Conservation (phyloP, 345 rosid species). For the Laguncularia racemosa region DNA sequence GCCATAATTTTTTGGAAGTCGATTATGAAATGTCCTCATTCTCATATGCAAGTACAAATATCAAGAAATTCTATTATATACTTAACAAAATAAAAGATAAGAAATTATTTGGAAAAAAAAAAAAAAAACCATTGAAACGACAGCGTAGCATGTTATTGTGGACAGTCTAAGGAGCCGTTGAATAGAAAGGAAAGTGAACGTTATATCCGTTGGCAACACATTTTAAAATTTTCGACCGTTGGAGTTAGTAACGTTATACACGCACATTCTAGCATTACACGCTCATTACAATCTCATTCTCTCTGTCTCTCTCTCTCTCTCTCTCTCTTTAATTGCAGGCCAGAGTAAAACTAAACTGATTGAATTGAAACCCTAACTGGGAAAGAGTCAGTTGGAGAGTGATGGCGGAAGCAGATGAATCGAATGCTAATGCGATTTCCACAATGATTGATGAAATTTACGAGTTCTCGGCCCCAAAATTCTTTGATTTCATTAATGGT, state of each 20-base stretch:
- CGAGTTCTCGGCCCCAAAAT: constrained; percentile 86
- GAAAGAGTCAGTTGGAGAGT: no score
- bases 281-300: constrained; percentile 2
- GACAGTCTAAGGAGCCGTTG: constrained; percentile 35
- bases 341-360: neutral
- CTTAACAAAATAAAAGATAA: neutral
- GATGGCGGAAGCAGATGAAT: constrained; percentile 9
- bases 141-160: constrained; percentile 6
- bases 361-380: neutral
- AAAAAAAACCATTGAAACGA: constrained; percentile 10
- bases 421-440: constrained; percentile 17
- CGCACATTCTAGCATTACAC: constrained; percentile 11
- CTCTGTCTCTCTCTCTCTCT: constrained; percentile 1
- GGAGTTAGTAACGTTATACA: constrained; percentile 26
- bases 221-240: constrained; percentile 65
- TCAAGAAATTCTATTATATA: neutral
- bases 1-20: no score
- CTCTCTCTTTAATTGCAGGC: neutral
- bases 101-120: neutral
- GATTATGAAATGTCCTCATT: neutral
- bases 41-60: neutral
- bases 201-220: constrained; percentile 5
- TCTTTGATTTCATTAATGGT: constrained; percentile 68
- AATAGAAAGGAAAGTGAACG: constrained; percentile 3
- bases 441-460: constrained; percentile 50